Base-by-base conservation (phyloP, 1,139 yeast genomes). In the Pichia sp. region DNA sequence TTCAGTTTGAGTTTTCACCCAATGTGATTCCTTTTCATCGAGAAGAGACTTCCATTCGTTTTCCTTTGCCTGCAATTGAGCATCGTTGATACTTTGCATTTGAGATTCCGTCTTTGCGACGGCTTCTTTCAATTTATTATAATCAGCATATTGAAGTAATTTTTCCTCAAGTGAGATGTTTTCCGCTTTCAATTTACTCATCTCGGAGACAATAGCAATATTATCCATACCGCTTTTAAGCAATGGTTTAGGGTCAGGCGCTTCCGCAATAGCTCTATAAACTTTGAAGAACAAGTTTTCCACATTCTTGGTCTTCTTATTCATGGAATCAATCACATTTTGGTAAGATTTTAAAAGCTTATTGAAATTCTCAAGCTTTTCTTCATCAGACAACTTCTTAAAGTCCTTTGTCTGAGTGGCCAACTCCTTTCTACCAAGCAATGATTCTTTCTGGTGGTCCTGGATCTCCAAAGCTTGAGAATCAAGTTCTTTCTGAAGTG, bases 171-270 rank as follows among this genome's bases (percentile, higher is more conserved):
- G 62, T 14, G 58, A 55, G 3, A 63, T 59, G 39, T 81, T 73
- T 51, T 82, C 85, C 17, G 62, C 61, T 43, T 69, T 66, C 35
- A 82, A 58, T 11, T 61, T 60, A 2, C 69, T 70, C 3, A 72
- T 61, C 39, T 84, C 87, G 11, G 72, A 65, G 2, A 43, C 25
- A 2, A 49, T 39, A 13, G 37, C 34, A n/a, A 82, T 77, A 3
- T 85, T 73, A 38, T 81, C 85, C 23, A 83, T 59, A 3, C 93
- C 75, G 25, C 74, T 70, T 50, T 83, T 86, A 39, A 88, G 62
- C 32, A 88, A 60, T 3, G 96, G 94, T 42, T 71, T 72, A 4
- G 97, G 97, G 59, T 91, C 96, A 0, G 97, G 96, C 0, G 94
- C 91, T 53, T 88, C 96, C 3, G 87, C 85, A 12, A 91, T 63